Percentiles rank a stretch among this genome's conserved stretches.
Conservation (phyloP, 441 rosid species). For the Euphorbia schlechtendalii region DNA sequence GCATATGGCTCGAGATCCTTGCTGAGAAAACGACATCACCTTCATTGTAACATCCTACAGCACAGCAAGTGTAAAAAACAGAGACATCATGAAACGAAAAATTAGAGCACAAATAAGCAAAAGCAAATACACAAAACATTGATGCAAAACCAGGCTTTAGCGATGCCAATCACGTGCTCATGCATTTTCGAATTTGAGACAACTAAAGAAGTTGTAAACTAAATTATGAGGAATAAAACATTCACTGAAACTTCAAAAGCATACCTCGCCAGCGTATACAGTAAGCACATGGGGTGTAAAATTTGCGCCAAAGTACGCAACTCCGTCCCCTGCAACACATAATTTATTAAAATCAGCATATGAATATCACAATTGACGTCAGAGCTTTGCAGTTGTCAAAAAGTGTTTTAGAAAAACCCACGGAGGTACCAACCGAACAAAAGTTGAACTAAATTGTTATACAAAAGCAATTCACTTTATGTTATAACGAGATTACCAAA, state of each 20-base stretch:
- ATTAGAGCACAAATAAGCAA: slow-evolving; percentile 1
- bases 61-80: slow-evolving; percentile 5
- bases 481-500: no score
- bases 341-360: slow-evolving; percentile 18
- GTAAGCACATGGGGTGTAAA: slow-evolving; percentile 82
- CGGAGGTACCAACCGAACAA: background rate
- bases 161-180: background rate
- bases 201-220: slow-evolving; percentile 2
- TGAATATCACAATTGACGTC: background rate
- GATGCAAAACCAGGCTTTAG: background rate
- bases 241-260: slow-evolving; percentile 11
- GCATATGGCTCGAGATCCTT: slow-evolving; percentile 83
- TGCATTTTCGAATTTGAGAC: background rate
- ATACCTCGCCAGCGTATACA: slow-evolving; percentile 92
- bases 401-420: background rate
- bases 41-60: slow-evolving; percentile 88
- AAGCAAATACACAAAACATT: background rate
- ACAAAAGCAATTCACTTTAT: background rate
- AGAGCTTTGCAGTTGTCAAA: background rate
- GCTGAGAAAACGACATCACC: slow-evolving; percentile 87
- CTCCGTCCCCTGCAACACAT: slow-evolving; percentile 41
- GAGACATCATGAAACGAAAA: background rate
- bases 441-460: background rate
- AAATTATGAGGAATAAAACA: slow-evolving; percentile 1
- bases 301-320: slow-evolving; percentile 55